Evolutionary conservation across 768 basidiomycete genomes (phyloP).

Genomic region (Mrakia blollopis): DNA sequence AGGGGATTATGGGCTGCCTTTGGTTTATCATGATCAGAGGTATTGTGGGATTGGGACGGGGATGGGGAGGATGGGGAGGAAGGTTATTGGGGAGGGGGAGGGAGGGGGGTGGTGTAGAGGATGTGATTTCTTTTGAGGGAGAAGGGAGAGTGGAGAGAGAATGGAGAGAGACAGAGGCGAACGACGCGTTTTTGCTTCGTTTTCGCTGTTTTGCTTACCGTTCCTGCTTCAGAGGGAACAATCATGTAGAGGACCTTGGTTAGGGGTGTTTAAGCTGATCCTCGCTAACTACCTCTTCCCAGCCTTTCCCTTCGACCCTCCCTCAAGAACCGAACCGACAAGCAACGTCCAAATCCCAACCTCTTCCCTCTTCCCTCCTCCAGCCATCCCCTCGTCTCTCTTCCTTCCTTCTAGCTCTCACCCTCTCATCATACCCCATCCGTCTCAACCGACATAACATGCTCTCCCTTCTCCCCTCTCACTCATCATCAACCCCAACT

Average conservation of each 20-base stretch:
- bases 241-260: too few relatives aligned
- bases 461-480: neutral
- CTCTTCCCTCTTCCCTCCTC: neutral
- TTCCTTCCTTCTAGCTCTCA: neutral
- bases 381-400: neutral
- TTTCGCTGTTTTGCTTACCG: too few relatives aligned
- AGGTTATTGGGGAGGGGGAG: constrained; percentile 5
- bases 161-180: neutral
- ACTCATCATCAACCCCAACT: neutral
- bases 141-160: neutral
- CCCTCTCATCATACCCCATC: neutral
- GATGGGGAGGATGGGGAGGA: constrained; percentile 4
- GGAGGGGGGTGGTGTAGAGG: neutral
- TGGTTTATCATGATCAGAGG: constrained; percentile 33
- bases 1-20: constrained; percentile 19
- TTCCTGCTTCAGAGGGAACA: too few relatives aligned
- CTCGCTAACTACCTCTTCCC: too few relatives aligned
- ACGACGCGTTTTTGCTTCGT: too few relatives aligned
- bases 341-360: neutral
- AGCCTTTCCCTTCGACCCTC: neutral
- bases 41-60: constrained; percentile 28
- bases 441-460: neutral
- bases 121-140: neutral
- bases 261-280: neutral
- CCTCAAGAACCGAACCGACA: neutral